Percentiles rank a stretch among this genome's conserved stretches.
Conservation (phyloP, 179 eudicot genomes). For the Sideroxylon spinosum region DNA sequence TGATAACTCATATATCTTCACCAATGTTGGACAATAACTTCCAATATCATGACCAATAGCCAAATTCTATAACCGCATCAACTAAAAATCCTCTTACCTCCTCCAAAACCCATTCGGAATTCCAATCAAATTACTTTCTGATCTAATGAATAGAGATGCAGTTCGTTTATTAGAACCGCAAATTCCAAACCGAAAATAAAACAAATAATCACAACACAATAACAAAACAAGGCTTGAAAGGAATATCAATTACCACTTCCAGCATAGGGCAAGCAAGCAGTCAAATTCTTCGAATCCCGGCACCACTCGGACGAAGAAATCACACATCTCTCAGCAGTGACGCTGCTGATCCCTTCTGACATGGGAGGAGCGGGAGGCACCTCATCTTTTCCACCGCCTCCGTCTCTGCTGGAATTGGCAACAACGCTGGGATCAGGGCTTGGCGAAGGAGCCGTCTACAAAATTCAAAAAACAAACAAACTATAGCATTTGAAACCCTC, state of each 20-base stretch:
- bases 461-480: not conserved
- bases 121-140: not conserved
- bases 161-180: not conserved
- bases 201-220: not conserved
- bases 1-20: too few species aligned
- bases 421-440: conserved; percentile 14
- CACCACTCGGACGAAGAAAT: conserved; percentile 9
- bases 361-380: not conserved
- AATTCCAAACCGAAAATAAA: not conserved
- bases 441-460: conserved; percentile 17
- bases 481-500: not conserved
- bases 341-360: not conserved
- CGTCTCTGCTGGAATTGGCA: not conserved
- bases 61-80: too few species aligned
- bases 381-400: not conserved
- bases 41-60: too few species aligned
- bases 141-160: not conserved
- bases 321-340: conserved; percentile 18
- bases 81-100: too few species aligned
- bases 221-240: not conserved
- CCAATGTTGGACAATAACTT: too few species aligned
- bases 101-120: too few species aligned
- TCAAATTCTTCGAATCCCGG: conserved; percentile 13
- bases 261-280: conserved; percentile 21
- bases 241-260: conserved; percentile 16